Base-by-base conservation (phyloP, 2,329 filamentous ascomycete species). In the Nakataea oryzae region DNA sequence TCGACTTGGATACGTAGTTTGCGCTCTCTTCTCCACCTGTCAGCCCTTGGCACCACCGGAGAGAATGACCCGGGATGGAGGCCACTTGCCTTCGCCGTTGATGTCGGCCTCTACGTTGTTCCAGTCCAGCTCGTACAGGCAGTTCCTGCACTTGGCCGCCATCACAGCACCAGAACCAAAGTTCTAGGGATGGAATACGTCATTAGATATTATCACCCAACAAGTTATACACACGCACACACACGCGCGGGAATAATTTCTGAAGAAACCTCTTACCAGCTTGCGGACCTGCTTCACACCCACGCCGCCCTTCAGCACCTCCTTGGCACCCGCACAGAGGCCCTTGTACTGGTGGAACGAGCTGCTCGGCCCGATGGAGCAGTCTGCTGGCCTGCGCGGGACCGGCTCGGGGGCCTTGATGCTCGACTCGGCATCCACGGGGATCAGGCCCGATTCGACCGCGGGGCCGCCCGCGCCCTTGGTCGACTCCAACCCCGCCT, bases 261-360 rank as follows among this genome's bases (percentile, higher is more conserved):
- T 34, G 13, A 24, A 3, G 29, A 59, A 47, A 17, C n/a, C 11
- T 66, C 76, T 68, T 62, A 81, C 78, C 32, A 80, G 75, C 64
- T 81, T 79, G 67, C 78, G 79, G 3, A 78, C 75, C 66, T 77
- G 80, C 67, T 77, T 81, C 58, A 84, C 75, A 8, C 81, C 81
- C 3, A 76, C 69, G 2, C 76, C 77, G 1, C 82, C 82, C 47
- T 74, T 73, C 30, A 78, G 70, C 1, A 79, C 76, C 21, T 81
- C 79, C 58, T 77, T 78, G 8, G 82, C 82, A 1, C 82, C 82
- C 26, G 79, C 76, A 56, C 82, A 85, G 66, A 85, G 83, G 1
- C 81, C 81, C 62, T 81, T 83, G 50, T 80, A 72, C 12, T 78
- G 71, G 59, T 80, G 78, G 64, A 83, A 84, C 0, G 81, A 83